phyloP scores from a whole-genome alignment of 805 yeast genomes.

The Starmera quercuum region DNA sequence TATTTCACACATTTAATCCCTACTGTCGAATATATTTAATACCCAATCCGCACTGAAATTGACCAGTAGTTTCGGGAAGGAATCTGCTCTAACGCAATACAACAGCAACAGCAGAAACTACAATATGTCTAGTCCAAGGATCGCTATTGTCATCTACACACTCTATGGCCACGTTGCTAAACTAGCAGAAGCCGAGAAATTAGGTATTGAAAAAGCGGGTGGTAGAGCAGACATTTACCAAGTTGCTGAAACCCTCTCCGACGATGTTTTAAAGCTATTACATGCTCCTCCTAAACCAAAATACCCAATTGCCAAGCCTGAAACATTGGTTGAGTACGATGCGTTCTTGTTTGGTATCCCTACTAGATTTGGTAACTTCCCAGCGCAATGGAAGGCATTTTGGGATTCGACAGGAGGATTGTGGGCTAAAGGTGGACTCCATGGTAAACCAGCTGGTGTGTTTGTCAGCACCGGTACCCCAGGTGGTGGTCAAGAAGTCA shows the following conservation, averaged over 20 bases:
- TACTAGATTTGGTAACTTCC: constrained; percentile 76
- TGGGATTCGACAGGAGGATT: constrained; percentile 73
- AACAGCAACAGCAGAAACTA: too few species aligned
- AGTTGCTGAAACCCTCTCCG: constrained; percentile 68
- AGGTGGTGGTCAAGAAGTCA: constrained; percentile 81
- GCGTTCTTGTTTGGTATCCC: constrained; percentile 83
- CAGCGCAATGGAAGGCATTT: constrained; percentile 72
- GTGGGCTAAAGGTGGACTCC: constrained; percentile 69
- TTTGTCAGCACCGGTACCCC: constrained; percentile 68
- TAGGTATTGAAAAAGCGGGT: constrained; percentile 68
- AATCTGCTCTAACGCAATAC: too few species aligned
- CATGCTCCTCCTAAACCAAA: constrained; percentile 61
- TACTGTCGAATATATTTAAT: too few species aligned
- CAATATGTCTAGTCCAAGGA: too few species aligned
- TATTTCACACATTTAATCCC: too few species aligned
- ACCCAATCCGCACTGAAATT: too few species aligned
- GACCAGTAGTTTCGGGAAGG: too few species aligned
- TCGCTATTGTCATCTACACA: constrained; percentile 53
- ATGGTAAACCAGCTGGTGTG: constrained; percentile 68
- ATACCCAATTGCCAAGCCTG: constrained; percentile 55
- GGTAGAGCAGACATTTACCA: constrained; percentile 61
- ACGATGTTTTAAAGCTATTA: constrained; percentile 46
- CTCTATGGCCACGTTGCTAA: constrained; percentile 68
- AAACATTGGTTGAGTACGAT: constrained; percentile 57
- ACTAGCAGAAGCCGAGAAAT: constrained; percentile 58